A percentile compares a stretch with the other conserved stretches of the same genome.
phyloP scores from a whole-genome alignment of 352 stramenopile species.

The Phytophthora pini region DNA sequence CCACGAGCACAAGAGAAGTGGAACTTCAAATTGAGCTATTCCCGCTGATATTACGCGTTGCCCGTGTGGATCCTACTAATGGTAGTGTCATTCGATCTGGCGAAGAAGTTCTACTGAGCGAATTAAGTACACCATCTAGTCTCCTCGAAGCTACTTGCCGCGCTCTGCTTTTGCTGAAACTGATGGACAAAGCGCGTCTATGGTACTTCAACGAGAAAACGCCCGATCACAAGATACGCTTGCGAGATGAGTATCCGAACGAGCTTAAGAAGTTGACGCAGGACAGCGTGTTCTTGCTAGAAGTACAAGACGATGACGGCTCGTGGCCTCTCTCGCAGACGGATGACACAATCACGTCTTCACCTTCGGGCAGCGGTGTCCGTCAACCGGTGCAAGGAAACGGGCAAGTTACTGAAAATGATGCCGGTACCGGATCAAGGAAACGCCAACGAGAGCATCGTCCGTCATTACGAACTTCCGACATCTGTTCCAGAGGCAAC shows the following conservation, averaged over 20 bases:
- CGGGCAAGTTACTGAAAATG: constrained; percentile 27
- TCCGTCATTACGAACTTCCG: constrained; percentile 63
- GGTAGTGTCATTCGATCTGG: constrained; percentile 80
- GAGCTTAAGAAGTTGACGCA: constrained; percentile 71
- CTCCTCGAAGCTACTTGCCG: constrained; percentile 79
- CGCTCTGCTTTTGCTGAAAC: constrained; percentile 73
- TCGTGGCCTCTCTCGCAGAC: constrained; percentile 86
- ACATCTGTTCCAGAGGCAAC: constrained; percentile 80
- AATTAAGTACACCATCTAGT: constrained; percentile 62
- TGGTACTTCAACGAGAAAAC: constrained; percentile 86
- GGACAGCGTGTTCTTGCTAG: constrained; percentile 80
- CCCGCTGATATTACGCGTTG: constrained; percentile 79
- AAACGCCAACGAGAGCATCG: constrained; percentile 58
- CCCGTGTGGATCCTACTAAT: constrained; percentile 69
- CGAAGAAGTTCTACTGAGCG: constrained; percentile 79
- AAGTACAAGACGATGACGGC: constrained; percentile 85
- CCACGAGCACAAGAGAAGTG: constrained; percentile 24
- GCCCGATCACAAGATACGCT: constrained; percentile 71
- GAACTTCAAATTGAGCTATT: constrained; percentile 79
- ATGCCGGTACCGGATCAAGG: constrained; percentile 27
- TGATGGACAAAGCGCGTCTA: constrained; percentile 73
- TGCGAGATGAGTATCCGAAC: constrained; percentile 51
- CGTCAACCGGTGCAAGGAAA: constrained; percentile 29
- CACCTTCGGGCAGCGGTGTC: constrained; percentile 31
- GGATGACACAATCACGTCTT: constrained; percentile 46